phyloP scores from a whole-genome alignment of 1,284 basidiomycete species.

The Exobasidium cylindrosporum region DNA sequence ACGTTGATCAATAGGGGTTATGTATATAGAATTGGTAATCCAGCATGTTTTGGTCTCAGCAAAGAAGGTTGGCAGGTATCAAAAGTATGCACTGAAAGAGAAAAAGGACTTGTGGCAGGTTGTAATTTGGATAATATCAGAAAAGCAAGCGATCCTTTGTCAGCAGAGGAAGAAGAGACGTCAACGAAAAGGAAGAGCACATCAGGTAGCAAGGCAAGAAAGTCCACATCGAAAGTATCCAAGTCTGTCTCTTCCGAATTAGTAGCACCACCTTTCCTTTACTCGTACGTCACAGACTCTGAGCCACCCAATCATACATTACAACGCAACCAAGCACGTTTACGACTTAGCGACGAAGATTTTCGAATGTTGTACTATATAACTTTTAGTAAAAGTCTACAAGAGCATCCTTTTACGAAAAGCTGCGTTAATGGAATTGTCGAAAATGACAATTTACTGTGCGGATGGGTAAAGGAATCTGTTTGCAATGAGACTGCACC shows the following conservation, averaged over 20 bases:
- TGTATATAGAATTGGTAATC: slow-evolving; percentile 48
- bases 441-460: background rate
- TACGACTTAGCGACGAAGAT: slow-evolving; percentile 16
- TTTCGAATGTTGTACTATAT: slow-evolving; percentile 18
- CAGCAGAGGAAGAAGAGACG: background rate
- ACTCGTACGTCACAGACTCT: slow-evolving; percentile 9
- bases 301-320: background rate
- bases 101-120: background rate
- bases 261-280: slow-evolving; percentile 7
- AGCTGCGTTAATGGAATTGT: slow-evolving; percentile 10
- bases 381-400: slow-evolving; percentile 4
- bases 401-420: slow-evolving; percentile 14
- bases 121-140: background rate
- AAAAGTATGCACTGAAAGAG: slow-evolving; percentile 12
- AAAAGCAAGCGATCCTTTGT: background rate
- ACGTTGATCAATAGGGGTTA: slow-evolving; percentile 51
- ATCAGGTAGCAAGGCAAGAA: background rate
- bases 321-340: background rate
- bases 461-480: background rate
- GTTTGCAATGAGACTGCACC: background rate
- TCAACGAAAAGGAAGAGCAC: background rate
- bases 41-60: slow-evolving; percentile 44
- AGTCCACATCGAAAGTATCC: background rate
- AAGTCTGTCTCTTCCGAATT: background rate
- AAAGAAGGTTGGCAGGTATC: slow-evolving; percentile 44